These are phyloP conservation scores for Salix caprea DNA, from an alignment of 345 rosid species.

Conservation along the genomic window DNA sequence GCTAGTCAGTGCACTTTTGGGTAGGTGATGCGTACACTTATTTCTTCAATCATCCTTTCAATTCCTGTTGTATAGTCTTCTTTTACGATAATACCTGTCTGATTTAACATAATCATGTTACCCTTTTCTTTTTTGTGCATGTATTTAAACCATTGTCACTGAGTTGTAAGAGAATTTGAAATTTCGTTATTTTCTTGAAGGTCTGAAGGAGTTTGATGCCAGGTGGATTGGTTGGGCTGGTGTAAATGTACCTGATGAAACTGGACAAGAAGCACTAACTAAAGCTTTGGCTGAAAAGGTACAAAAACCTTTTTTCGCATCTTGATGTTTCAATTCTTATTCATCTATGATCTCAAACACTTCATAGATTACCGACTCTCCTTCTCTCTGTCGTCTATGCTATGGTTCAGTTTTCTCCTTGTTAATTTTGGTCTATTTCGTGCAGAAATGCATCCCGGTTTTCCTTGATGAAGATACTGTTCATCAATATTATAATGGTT, in stretches of 20 bases:
- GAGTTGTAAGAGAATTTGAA: not conserved
- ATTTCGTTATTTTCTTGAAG: conserved; percentile 24
- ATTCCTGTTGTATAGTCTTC: not conserved
- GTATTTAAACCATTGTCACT: not conserved
- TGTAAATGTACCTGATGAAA: conserved; percentile 52
- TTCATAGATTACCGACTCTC: not conserved
- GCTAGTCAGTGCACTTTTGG: conserved; percentile 53
- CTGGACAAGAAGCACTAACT: conserved; percentile 43
- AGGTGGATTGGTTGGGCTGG: conserved; percentile 74
- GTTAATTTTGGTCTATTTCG: conserved; percentile 8
- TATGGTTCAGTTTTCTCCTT: not conserved
- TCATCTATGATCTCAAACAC: not conserved
- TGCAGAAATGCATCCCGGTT: conserved; percentile 62
- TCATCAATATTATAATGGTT: conserved; percentile 57
- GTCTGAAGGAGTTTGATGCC: conserved; percentile 55
- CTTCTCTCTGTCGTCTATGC: not conserved
- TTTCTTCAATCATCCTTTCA: not conserved
- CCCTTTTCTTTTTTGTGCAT: not conserved
- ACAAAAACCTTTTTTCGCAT: conserved; percentile 1
- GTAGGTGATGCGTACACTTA: conserved; percentile 18
- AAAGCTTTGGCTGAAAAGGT: conserved; percentile 58
- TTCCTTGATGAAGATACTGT: conserved; percentile 53
- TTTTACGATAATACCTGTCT: not conserved
- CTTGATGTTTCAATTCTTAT: conserved; percentile 1
- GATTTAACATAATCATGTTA: not conserved